These are phyloP conservation scores for Flaveria robusta DNA, from an alignment of 129 eudicot genomes.

Conservation along the genomic window DNA sequence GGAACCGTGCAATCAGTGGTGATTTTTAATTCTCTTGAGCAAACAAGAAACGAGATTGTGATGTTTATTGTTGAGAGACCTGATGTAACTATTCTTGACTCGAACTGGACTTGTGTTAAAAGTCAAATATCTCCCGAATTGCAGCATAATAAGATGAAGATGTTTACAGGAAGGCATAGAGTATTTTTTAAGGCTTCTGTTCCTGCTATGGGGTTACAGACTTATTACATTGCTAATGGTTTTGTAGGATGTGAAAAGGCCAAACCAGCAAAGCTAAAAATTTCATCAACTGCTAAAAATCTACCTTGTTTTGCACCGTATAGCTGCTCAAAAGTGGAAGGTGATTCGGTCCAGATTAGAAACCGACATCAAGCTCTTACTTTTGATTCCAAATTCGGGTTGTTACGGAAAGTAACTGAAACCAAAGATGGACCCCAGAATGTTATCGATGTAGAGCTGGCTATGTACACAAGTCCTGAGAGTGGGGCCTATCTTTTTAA, in stretches of 20 bases:
- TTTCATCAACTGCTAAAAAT: conserved; percentile 35
- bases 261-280: conserved; percentile 63
- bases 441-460: conserved; percentile 75
- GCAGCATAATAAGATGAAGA: conserved; percentile 52
- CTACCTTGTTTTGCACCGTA: conserved; percentile 72
- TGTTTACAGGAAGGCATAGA: conserved; percentile 82
- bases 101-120: conserved; percentile 94
- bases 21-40: conserved; percentile 80
- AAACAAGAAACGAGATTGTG: conserved; percentile 84
- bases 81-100: conserved; percentile 87
- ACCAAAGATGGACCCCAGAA: conserved; percentile 45
- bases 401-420: conserved; percentile 61
- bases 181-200: conserved; percentile 86
- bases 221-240: conserved; percentile 86
- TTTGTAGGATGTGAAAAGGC: conserved; percentile 95
- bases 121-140: conserved; percentile 97
- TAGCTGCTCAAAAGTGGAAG: conserved; percentile 70
- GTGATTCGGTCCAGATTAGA: conserved; percentile 56
- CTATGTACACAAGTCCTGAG: conserved; percentile 82
- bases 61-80: conserved; percentile 89
- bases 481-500: conserved; percentile 96
- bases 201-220: conserved; percentile 90
- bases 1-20: conserved; percentile 87
- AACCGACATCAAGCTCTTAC: conserved; percentile 65
- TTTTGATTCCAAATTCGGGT: conserved; percentile 57